Evolutionary conservation across 768 basidiomycete species (phyloP), one percentile per base, ranked within the genome.

Genomic region (Serpula lacrymans): DNA sequence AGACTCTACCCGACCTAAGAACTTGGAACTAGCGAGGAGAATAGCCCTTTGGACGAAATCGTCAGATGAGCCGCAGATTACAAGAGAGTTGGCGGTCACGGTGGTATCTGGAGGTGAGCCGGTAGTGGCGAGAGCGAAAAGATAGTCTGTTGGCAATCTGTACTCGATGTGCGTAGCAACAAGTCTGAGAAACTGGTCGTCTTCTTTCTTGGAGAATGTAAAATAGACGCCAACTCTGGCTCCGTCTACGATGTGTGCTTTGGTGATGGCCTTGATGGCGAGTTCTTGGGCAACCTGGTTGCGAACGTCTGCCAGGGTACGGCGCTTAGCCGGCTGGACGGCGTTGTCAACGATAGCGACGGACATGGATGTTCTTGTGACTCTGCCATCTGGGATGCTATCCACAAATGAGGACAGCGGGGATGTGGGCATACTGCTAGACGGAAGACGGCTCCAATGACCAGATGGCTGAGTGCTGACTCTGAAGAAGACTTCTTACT

Each of bases 31-130:
- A 11, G 74, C 70, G 38, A 88, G 75, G 6, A 85, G 70, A 18
- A 77, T 70, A 1, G 84, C 84, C 16, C 83, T 77, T 37, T 82
- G 75, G n/a, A 87, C 71, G 36, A 75, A 72, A 7, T 74, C 70
- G 9, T 65, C 59, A 1, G 73, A 70, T 6, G 82, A 77, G 7
- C 77, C 77, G 35, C 71, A 74, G 39, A 88, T 67, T 39, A 87
- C 64, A 10, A 88, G 64, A 3, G 71, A 66, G 46, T 73, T 75
- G 43, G 59, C 41, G 8, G 54, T 47, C 6, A 50, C 49, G 28
- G 41, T 5, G 7, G 18, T 11, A 47, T 59, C 12, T 50, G 45
- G 8, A 49, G 58, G 51, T 55, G 63, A 29, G 43, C 71, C 68
- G 4, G 73, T 74, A 1, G 77, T 75, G 13, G 71, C 75, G 45